Percentiles rank a stretch among this genome's conserved stretches.
These are phyloP conservation scores for Tubosaeta sp. DNA, from an alignment of 768 basidiomycete genomes.

Conservation along the genomic window DNA sequence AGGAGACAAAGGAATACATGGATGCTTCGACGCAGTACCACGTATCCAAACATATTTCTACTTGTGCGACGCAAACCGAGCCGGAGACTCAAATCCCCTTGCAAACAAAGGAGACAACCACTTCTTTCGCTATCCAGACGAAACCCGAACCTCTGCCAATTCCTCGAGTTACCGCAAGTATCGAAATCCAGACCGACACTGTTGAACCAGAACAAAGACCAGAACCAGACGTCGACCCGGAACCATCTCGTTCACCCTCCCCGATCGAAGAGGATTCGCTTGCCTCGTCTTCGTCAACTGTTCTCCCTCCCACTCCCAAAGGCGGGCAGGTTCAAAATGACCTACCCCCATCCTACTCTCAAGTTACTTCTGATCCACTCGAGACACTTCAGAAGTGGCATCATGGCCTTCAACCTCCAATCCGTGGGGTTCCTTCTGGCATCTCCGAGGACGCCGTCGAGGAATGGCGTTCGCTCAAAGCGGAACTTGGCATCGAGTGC, in stretches of 20 bases:
- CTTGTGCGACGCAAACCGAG: constrained; percentile 57
- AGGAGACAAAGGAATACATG: constrained; percentile 70
- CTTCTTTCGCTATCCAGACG: constrained; percentile 36
- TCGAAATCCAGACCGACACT: constrained; percentile 63
- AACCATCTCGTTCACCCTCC: constrained; percentile 42
- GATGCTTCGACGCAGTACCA: constrained; percentile 75
- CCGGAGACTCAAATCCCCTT: constrained; percentile 46
- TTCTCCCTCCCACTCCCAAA: constrained; percentile 67
- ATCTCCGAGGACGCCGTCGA: constrained; percentile 64
- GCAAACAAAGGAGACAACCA: constrained; percentile 48
- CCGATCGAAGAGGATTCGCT: constrained; percentile 49
- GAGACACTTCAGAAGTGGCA: constrained; percentile 72
- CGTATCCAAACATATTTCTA: constrained; percentile 44
- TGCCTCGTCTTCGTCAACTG: constrained; percentile 71
- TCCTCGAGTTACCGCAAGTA: constrained; percentile 37
- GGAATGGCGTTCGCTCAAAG: constrained; percentile 78
- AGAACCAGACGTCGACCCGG: constrained; percentile 28
- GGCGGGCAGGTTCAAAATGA: constrained; percentile 41
- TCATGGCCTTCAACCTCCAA: constrained; percentile 46
- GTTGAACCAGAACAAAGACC: constrained; percentile 33
- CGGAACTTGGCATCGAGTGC: constrained; percentile 76
- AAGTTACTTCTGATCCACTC: constrained; percentile 47
- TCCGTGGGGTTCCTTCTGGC: constrained; percentile 43
- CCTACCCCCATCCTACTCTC: constrained; percentile 71
- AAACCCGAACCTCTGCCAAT: constrained; percentile 32